Base-by-base conservation (phyloP, 495 filamentous ascomycete genomes). In the Daldinia vernicosa region DNA sequence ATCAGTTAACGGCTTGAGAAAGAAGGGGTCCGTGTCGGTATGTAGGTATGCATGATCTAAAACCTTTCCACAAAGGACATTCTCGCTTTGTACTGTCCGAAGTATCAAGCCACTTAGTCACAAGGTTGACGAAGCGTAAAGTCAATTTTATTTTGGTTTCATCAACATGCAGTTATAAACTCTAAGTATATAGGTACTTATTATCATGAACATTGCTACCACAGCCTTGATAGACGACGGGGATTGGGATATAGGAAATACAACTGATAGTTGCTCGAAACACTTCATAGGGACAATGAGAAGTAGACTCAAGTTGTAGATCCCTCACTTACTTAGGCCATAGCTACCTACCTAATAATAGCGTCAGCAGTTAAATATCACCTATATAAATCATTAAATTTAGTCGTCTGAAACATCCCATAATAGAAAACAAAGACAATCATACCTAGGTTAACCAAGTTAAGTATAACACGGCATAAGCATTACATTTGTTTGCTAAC, bases 11-110 rank as follows among this genome's bases (percentile, higher is more conserved):
- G 11, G 9, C 9, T 52, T 22, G 50, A 28, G 15, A 52, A 52
- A 52, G 24, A 52, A 52, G 26, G 19, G 43, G 5, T 15, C 26
- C 28, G 11, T 52, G 8, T 4, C 37, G 14, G 15, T 14, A 4
- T 24, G 33, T n/a, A n/a, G 19, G 35, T 50, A 40, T n/a, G 39
- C 26, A 52, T 17, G 28, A n/a, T 14, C 0, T 14, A 14, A 35
- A 35, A 14, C 12, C 12, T 17, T 57, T 7, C 2, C 9, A 65
- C 24, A 66, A 66, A 70, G 56, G 51, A 24, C 37, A 11, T 32
- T 24, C 11, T 60, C 6, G 27, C 60, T 64, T 64, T 63, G 33
- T 69, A 17, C 32, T 11, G 17, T 40, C 8, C 40, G 3, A 6
- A 24, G 40, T 6, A 45, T 28, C 22, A 57, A 28, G 52, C 50